phyloP scores from a whole-genome alignment of 2,329 filamentous ascomycete species.

The Leptographium lundbergii region DNA sequence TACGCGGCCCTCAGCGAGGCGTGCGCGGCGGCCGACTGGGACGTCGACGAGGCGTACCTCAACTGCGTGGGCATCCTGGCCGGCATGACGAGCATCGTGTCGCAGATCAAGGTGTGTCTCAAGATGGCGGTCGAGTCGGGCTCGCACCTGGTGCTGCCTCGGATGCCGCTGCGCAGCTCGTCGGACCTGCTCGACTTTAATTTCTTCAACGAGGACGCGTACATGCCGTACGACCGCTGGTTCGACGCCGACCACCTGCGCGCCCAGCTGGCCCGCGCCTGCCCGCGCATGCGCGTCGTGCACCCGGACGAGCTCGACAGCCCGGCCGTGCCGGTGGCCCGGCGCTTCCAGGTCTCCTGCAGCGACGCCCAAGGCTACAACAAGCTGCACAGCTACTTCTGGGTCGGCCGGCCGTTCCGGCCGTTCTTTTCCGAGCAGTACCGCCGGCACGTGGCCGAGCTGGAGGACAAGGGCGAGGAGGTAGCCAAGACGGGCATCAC shows the following conservation, averaged over 20 bases:
- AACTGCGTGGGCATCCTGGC: slow-evolving; percentile 19
- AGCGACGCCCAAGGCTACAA: slow-evolving; percentile 14
- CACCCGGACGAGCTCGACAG: slow-evolving; percentile 15
- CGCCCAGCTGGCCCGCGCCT: slow-evolving; percentile 13
- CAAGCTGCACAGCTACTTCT: slow-evolving; percentile 18
- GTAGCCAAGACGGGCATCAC: slow-evolving; percentile 15
- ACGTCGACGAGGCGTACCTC: slow-evolving; percentile 17
- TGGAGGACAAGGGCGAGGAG: not conserved
- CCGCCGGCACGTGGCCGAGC: slow-evolving; percentile 1
- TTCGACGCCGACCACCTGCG: slow-evolving; percentile 20
- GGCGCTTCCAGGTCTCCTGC: slow-evolving; percentile 14
- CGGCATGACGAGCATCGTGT: slow-evolving; percentile 21
- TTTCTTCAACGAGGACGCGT: slow-evolving; percentile 18
- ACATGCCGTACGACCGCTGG: slow-evolving; percentile 21
- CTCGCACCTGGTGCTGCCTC: slow-evolving; percentile 17
- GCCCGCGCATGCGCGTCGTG: slow-evolving; percentile 21
- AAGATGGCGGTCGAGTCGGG: slow-evolving; percentile 23
- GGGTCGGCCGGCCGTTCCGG: slow-evolving; percentile 18
- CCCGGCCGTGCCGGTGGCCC: slow-evolving; percentile 11
- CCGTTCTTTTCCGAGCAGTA: slow-evolving; percentile 14
- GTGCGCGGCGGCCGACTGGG: slow-evolving; percentile 17
- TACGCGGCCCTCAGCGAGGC: slow-evolving; percentile 14
- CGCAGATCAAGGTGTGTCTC: slow-evolving; percentile 22
- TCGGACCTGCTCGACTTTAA: slow-evolving; percentile 19
- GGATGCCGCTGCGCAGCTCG: slow-evolving; percentile 21